phyloP scores from a whole-genome alignment of 768 basidiomycete genomes.

The Punctularia strigosozonata region DNA sequence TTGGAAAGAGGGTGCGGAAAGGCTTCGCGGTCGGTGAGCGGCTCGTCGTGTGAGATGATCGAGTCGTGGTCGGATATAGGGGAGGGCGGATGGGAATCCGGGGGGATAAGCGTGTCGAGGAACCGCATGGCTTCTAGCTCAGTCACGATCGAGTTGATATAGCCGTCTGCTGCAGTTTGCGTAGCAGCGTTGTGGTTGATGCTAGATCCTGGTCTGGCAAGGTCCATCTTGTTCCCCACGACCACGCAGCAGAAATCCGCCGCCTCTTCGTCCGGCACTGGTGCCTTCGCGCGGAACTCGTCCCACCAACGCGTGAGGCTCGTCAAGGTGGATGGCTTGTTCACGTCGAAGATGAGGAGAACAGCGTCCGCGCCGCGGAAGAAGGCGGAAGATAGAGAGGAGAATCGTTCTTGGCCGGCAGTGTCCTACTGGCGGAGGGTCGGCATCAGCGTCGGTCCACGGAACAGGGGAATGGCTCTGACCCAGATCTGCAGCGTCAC shows the following conservation, averaged over 20 bases:
- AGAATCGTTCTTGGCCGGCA: conserved; percentile 83
- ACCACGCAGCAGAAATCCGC: conserved; percentile 61
- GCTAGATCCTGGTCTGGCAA: too few relatives aligned
- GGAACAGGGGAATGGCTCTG: conserved; percentile 10
- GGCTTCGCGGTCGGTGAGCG: conserved; percentile 20
- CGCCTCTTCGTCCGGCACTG: conserved; percentile 50
- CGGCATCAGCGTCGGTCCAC: conserved; percentile 1
- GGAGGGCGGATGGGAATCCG: conserved; percentile 4
- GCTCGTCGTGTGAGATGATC: conserved; percentile 13
- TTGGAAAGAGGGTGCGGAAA: conserved; percentile 11
- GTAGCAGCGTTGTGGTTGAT: too few relatives aligned
- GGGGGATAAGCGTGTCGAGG: conserved; percentile 45
- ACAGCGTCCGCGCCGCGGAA: conserved; percentile 80
- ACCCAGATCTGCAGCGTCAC: conserved; percentile 67
- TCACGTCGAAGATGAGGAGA: conserved; percentile 74
- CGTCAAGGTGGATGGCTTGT: conserved; percentile 44
- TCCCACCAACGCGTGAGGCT: conserved; percentile 67
- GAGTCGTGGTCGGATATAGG: conserved; percentile 4
- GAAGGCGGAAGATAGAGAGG: conserved; percentile 69
- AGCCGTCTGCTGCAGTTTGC: conserved; percentile 2
- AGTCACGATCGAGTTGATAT: conserved; percentile 19
- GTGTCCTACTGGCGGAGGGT: conserved; percentile 42
- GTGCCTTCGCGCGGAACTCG: conserved; percentile 59
- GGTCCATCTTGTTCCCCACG: conserved; percentile 66
- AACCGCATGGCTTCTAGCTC: conserved; percentile 38